Conservation (phyloP, 2,329 filamentous ascomycete genomes). For the Pestalotiopsis sp. region DNA sequence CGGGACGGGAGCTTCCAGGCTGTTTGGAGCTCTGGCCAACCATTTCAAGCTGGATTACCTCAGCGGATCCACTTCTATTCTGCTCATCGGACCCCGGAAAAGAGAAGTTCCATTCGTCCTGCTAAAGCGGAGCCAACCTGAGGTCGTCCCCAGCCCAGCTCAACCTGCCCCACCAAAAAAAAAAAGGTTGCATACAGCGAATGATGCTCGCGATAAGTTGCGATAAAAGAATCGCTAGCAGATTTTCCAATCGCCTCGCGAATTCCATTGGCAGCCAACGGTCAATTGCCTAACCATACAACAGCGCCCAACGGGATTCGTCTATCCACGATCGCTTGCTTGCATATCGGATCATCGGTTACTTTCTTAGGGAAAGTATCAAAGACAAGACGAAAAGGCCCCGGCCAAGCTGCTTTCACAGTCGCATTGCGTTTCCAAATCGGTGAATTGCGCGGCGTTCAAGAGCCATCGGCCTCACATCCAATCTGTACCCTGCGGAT, state of each 20-base stretch:
- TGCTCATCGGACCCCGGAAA: not conserved
- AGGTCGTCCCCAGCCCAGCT: not conserved
- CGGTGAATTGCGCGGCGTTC: not conserved
- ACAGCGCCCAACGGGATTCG: not conserved
- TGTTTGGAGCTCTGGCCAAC: not conserved
- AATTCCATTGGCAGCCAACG: not conserved
- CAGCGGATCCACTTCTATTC: not conserved
- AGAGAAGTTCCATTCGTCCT: not conserved
- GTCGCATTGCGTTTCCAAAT: not conserved
- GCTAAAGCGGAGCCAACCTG: too few relatives aligned
- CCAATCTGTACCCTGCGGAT: slow-evolving; percentile 3
- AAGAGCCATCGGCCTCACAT: not conserved
- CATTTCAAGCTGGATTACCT: not conserved
- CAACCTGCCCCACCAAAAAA: not conserved
- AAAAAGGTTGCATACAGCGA: not conserved
- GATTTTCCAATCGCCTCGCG: slow-evolving; percentile 1
- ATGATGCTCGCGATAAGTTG: not conserved
- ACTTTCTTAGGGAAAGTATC: not conserved
- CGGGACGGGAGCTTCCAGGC: not conserved
- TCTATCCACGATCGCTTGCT: not conserved
- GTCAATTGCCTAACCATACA: not conserved
- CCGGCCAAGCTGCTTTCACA: not conserved
- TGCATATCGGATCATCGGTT: not conserved
- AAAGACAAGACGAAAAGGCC: not conserved
- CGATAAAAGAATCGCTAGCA: slow-evolving; percentile 1